phyloP scores from a whole-genome alignment of 805 yeast genomes.

The Suhomyces xylopsoci region DNA sequence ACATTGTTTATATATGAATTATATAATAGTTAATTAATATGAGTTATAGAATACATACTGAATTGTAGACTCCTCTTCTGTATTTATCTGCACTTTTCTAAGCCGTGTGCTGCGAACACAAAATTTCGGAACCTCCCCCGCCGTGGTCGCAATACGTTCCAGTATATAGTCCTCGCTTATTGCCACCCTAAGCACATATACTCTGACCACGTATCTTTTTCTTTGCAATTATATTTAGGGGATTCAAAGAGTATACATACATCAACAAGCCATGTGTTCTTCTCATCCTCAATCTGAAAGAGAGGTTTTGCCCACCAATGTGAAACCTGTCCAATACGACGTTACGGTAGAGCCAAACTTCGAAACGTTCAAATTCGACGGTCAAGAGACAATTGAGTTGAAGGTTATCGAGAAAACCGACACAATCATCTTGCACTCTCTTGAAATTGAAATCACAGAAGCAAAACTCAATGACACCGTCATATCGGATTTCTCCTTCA shows the following conservation, averaged over 20 bases:
- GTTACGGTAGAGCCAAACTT: constrained; percentile 44
- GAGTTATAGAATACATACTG: background rate
- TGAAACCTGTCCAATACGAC: constrained; percentile 41
- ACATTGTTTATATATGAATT: background rate
- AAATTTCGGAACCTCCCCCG: background rate
- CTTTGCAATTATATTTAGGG: background rate
- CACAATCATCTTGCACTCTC: constrained; percentile 52
- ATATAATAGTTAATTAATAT: background rate
- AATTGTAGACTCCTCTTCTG: background rate
- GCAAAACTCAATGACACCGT: constrained; percentile 37
- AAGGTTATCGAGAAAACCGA: constrained; percentile 47
- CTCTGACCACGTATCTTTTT: background rate
- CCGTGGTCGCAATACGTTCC: background rate
- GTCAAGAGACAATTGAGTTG: constrained; percentile 53
- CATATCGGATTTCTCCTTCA: constrained; percentile 22
- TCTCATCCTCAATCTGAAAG: constrained; percentile 18
- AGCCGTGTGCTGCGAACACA: background rate
- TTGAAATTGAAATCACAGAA: constrained; percentile 60
- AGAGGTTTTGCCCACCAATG: constrained; percentile 43
- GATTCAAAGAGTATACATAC: background rate
- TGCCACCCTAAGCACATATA: background rate
- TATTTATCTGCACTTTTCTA: background rate
- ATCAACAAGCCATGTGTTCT: background rate
- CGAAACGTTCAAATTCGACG: constrained; percentile 56
- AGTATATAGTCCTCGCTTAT: background rate